Evolutionary conservation across 202 grass and related monocot genomes (phyloP), one percentile per base, ranked within the genome.

Genomic region (Brachypodium distachyon): DNA sequence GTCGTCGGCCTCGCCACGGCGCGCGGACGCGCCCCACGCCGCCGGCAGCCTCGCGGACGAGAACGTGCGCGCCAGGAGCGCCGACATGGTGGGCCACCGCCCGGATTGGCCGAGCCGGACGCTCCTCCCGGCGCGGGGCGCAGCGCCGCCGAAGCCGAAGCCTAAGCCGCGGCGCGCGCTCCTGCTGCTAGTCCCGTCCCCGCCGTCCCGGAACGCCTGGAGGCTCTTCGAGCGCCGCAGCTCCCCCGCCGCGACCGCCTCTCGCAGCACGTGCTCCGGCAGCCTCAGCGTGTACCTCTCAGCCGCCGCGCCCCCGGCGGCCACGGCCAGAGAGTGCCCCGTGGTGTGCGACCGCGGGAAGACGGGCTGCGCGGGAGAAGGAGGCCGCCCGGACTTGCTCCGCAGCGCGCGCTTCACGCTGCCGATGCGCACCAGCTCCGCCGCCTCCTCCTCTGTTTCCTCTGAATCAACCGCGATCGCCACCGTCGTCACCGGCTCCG

Each of bases 231-330:
- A 74, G 6, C 96, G 87, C 54, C 87, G 90, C 4, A 99, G 50
- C 67, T 73, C 90, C 10, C 71, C 67, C 3, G 87, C 65, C 0
- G 85, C 57, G 3, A 88, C 13, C 39, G 65, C 70, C 52, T 90
- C 85, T 66, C 55, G 62, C 47, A 87, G 82, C 2, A 93, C 69
- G 53, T 85, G 79, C 34, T 90, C 78, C 1, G 87, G 84, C 71
- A 93, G 70, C 78, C 87, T 73, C 70, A 93, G 91, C 26, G 87
- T 93, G 84, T 70, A 90, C 70, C 85, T 52, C 58, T 93, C 91
- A n/a, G n/a, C n/a, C n/a, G n/a, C n/a, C 2, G 36, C 1, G 25
- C 19, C 29, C 32, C 33, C 68, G 49, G 64, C 31, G 2, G 56
- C 60, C 3, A 7, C 28, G 19, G 57, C 13, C 61, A 83, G 83